Base-by-base conservation (phyloP, 345 rosid genomes). In the Brassica juncea region DNA sequence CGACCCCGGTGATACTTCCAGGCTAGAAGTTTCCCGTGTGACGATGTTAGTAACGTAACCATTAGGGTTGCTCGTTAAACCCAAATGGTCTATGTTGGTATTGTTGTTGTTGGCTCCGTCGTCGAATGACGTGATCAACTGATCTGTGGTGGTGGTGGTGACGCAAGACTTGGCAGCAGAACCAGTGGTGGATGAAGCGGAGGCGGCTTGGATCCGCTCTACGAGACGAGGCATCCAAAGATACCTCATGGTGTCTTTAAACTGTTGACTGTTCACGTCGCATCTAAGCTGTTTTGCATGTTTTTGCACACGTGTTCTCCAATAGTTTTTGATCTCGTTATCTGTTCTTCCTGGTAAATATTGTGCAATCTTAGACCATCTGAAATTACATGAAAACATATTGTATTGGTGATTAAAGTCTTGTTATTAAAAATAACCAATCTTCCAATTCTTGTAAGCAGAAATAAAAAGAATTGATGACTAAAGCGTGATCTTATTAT, bases 221-320 rank as follows among this genome's bases (percentile, higher is more conserved):
- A 88, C 82, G 72, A 94, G 84, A 66, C 97, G 87, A 35, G 98
- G 98, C 86, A 94, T 92, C 97, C 98, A 94, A 2, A 86, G 78
- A 68, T 88, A 82, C 31, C 85, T 83, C 85, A 94, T 83, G 65
- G 91, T 83, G 70, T 92, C 97, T 80, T 92, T 91, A 80, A 94
- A 94, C 68, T 85, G 86, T 82, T 85, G 81, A 86, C 98, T 94
- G 80, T 92, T 92, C 44, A 91, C 93, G 77, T 94, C 98, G 55
- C 94, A 86, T 68, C 87, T 88, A 7, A 94, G 92, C 60, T 92
- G 94, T 59, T 87, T 89, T 4, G 98, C 98, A 60, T 92, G 97
- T 81, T 91, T 94, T 59, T 92, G 97, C 6, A 94, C 98, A 19
- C 98, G 81, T 4, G 98, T 94, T 73, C 97, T 86, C 98, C 98